Evolutionary conservation across 192 early-diverging fungal species (phyloP), one percentile per base, ranked within the genome.

Genomic region (Coemansia sp.): DNA sequence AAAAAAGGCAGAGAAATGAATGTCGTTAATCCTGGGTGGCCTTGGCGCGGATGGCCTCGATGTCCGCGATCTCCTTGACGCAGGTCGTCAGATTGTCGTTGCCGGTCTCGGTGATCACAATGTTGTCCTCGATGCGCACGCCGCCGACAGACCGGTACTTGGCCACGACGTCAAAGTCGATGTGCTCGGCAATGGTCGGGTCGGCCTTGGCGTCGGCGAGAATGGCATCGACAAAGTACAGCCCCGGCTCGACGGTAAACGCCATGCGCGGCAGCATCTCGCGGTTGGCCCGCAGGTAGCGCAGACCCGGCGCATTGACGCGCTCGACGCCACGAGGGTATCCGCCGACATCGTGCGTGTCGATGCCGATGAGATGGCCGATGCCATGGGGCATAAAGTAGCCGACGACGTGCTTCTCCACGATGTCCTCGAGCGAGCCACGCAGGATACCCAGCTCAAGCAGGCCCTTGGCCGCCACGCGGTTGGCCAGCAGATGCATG

Each of bases 361-460:
- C 92, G 29, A 97, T 75, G 51, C 94, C 94, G 59, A 97, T 74
- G 25, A 89, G 71, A 51, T 97, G 94, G 11, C 94, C 94, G 18
- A 92, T 82, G 39, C 95, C 95, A 53, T 97, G 95, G 8, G 95
- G 95, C 83, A 89, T 93, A 68, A 95, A 94, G 65, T 88, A 80
- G 6, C 88, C 90, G 22, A 87, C 83, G 28, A 94, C 83, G 62
- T 88, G 77, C 66, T 89, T 82, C 19, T 79, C 82, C 27, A 89
- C 29, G 10, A 95, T 82, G 11, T 83, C 78, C 8, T 78, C 70
- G 25, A 83, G 22, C 23, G 68, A 68, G 62, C 93, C 93, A 27
- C 81, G 69, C 39, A 95, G 78, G 36, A 97, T 85, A 20, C 92
- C 93, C 24, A 84, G 67, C 29, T 83, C 64, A 18, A 75, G 28